phyloP scores from a whole-genome alignment of 164 flowering plant species.

The Echeveria elegans region DNA sequence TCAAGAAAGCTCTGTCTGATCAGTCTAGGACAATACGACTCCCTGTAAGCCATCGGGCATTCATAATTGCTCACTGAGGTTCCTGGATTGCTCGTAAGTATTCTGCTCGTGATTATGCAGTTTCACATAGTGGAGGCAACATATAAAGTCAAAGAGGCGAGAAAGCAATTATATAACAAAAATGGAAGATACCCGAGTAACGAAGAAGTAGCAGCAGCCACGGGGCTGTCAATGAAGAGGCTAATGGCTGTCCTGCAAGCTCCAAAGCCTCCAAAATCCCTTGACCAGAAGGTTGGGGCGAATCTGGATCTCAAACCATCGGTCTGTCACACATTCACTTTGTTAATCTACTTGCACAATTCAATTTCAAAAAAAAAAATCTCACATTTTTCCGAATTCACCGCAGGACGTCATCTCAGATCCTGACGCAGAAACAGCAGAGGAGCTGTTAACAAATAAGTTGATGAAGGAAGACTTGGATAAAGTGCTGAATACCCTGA shows the following conservation, averaged over 20 bases:
- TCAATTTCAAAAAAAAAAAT: not conserved
- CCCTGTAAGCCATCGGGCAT: not conserved
- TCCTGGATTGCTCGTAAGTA: too few relatives aligned
- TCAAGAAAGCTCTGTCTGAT: conserved; percentile 71
- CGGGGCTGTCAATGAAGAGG: not conserved
- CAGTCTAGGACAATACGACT: conserved; percentile 72
- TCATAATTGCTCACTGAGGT: too few relatives aligned
- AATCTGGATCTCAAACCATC: too few relatives aligned
- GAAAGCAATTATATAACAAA: not conserved
- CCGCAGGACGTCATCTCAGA: conserved; percentile 67
- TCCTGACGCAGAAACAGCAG: conserved; percentile 70
- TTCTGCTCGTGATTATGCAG: not conserved
- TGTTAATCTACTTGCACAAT: too few relatives aligned
- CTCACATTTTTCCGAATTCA: not conserved
- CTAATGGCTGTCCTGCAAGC: not conserved
- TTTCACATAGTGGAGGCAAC: not conserved
- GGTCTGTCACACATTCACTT: too few relatives aligned
- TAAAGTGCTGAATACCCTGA: conserved; percentile 64
- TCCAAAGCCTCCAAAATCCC: not conserved
- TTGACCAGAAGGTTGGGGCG: not conserved
- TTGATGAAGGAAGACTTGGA: conserved; percentile 72
- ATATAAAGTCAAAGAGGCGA: not conserved
- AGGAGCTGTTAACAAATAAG: conserved; percentile 56
- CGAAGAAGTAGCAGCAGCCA: not conserved
- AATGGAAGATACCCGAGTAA: not conserved